Evolutionary conservation across 352 stramenopile species (phyloP).

Genomic region (Pythium aristosporum): DNA sequence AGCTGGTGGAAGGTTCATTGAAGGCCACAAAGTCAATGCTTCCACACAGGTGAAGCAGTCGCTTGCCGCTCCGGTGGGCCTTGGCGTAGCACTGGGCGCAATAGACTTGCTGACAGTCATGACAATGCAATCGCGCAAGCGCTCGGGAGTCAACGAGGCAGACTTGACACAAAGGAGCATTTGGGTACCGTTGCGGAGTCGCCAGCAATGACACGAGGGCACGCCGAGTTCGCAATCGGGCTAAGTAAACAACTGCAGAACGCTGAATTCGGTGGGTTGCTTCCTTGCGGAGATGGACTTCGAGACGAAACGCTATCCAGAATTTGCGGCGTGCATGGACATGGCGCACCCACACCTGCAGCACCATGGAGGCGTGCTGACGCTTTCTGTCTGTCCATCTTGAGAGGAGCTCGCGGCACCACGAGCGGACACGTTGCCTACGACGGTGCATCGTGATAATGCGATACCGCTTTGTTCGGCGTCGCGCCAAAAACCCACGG

Average conservation of each 20-base stretch:
- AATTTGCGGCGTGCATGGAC: conserved; percentile 22
- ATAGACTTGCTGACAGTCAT: conserved; percentile 31
- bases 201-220: conserved; percentile 20
- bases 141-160: conserved; percentile 21
- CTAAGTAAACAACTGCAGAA: conserved; percentile 6
- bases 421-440: conserved; percentile 26
- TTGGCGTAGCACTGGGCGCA: conserved; percentile 30
- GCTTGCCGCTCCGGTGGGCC: conserved; percentile 33
- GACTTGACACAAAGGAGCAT: conserved; percentile 39
- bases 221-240: conserved; percentile 10
- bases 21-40: conserved; percentile 32
- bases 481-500: conserved; percentile 21
- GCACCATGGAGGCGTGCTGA: conserved; percentile 19
- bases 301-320: conserved; percentile 22
- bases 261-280: conserved; percentile 21
- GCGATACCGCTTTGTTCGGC: conserved; percentile 24
- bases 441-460: conserved; percentile 22
- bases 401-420: conserved; percentile 23
- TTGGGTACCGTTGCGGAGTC: conserved; percentile 26
- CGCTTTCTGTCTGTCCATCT: conserved; percentile 24
- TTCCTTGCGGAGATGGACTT: conserved; percentile 12
- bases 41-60: conserved; percentile 35
- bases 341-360: conserved; percentile 32
- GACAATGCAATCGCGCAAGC: conserved; percentile 33
- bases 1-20: conserved; percentile 10